A percentile compares a stretch with the other conserved stretches of the same genome.
phyloP scores from a whole-genome alignment of 108 stramenopile species.

The Skeletonema grethae region DNA sequence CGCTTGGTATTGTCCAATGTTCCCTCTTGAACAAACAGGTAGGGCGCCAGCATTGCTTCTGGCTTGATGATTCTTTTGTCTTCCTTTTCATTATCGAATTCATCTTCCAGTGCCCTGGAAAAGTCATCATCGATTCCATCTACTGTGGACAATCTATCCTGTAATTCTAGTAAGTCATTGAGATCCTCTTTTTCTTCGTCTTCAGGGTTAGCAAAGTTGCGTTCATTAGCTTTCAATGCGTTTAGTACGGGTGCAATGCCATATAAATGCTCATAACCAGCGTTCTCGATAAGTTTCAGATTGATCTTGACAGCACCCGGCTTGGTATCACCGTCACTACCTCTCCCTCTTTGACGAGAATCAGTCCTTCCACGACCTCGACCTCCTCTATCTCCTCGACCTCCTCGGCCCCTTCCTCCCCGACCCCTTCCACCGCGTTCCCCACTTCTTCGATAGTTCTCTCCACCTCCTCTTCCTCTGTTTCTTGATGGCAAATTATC shows the following conservation, averaged over 20 bases:
- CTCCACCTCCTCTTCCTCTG: constrained; percentile 30
- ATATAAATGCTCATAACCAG: constrained; percentile 85
- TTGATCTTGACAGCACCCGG: constrained; percentile 55
- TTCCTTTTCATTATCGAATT: constrained; percentile 17
- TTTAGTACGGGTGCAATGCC: constrained; percentile 83
- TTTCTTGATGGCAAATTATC: not conserved
- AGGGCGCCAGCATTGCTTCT: constrained; percentile 70
- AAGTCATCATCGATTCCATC: constrained; percentile 33
- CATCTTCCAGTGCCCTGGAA: constrained; percentile 9
- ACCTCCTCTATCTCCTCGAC: constrained; percentile 2
- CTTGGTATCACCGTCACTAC: not conserved
- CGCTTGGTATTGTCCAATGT: constrained; percentile 20
- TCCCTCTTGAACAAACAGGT: constrained; percentile 80
- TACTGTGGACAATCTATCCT: constrained; percentile 9
- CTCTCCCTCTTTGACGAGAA: constrained; percentile 26
- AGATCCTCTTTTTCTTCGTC: constrained; percentile 39
- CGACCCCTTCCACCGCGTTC: constrained; percentile 18
- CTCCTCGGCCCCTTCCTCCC: not conserved
- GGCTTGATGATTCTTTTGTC: constrained; percentile 50
- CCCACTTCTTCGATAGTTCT: constrained; percentile 4
- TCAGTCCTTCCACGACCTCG: not conserved
- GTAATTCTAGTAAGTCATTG: constrained; percentile 28
- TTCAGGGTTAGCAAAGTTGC: constrained; percentile 58
- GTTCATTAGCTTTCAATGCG: constrained; percentile 66
- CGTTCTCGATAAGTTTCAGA: constrained; percentile 68